Evolutionary conservation across 495 filamentous ascomycete genomes (phyloP).

Genomic region (Pyronema omphalodes): DNA sequence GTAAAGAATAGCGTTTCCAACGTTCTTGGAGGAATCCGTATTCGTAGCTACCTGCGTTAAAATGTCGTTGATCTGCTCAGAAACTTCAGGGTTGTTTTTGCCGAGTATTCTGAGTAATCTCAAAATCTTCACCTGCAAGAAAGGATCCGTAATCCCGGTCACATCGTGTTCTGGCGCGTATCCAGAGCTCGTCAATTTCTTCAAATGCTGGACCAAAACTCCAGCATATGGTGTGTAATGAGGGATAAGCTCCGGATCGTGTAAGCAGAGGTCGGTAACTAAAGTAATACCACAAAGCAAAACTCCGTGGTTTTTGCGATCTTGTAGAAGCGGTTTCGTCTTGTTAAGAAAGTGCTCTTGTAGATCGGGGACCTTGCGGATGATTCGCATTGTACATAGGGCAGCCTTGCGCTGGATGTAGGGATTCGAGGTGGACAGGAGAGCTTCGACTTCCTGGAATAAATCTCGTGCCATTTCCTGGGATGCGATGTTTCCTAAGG

Average conservation of each 20-base stretch:
- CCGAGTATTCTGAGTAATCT: slow-evolving; percentile 67
- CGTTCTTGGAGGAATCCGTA: slow-evolving; percentile 94
- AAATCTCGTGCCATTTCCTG: slow-evolving; percentile 98
- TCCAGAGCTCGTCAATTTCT: slow-evolving; percentile 78
- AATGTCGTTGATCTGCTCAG: slow-evolving; percentile 96
- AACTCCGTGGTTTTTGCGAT: slow-evolving; percentile 80
- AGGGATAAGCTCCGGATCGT: slow-evolving; percentile 74
- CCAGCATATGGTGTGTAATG: slow-evolving; percentile 68
- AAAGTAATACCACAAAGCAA: slow-evolving; percentile 81
- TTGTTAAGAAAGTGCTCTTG: slow-evolving; percentile 96
- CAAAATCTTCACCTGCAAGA: slow-evolving; percentile 91
- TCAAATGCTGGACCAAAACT: slow-evolving; percentile 71
- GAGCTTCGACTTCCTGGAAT: slow-evolving; percentile 80
- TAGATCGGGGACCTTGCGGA: slow-evolving; percentile 89
- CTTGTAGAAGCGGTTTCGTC: slow-evolving; percentile 68
- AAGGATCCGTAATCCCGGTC: slow-evolving; percentile 95
- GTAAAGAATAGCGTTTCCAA: slow-evolving; percentile 94
- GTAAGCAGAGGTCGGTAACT: slow-evolving; percentile 81
- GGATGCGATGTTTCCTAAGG: slow-evolving; percentile 90
- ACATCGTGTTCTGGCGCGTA: slow-evolving; percentile 98
- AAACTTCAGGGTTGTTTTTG: slow-evolving; percentile 71
- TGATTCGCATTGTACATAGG: slow-evolving; percentile 98
- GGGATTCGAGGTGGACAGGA: slow-evolving; percentile 81
- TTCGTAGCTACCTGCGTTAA: slow-evolving; percentile 96
- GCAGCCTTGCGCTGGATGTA: slow-evolving; percentile 95